These are phyloP conservation scores for Nakaseomyces bracarensis DNA, from an alignment of 1,139 yeast genomes.

Conservation along the genomic window DNA sequence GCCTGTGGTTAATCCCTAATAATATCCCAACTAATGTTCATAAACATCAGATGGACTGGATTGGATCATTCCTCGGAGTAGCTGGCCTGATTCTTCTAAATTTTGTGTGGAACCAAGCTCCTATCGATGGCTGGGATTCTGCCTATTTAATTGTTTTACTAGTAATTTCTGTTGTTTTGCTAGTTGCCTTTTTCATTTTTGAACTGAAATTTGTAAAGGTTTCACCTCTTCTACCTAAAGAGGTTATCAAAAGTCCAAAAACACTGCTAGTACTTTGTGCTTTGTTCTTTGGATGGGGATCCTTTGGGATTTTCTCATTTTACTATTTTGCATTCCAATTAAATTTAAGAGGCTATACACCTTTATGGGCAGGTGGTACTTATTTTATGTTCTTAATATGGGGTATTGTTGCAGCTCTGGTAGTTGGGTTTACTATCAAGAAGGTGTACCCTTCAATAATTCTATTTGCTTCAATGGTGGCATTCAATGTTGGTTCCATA, in stretches of 20 bases:
- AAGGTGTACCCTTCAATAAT: conserved; percentile 40
- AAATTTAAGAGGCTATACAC: conserved; percentile 39
- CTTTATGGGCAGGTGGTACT: conserved; percentile 39
- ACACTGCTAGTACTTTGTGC: conserved; percentile 32
- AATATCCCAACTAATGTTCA: conserved; percentile 22
- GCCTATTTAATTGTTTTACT: conserved; percentile 42
- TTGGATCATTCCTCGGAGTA: conserved; percentile 43
- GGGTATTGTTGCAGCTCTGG: conserved; percentile 42
- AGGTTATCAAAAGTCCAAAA: conserved; percentile 34
- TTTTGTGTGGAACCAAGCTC: conserved; percentile 50
- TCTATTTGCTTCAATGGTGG: conserved; percentile 38
- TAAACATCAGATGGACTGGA: conserved; percentile 35
- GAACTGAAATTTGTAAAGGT: conserved; percentile 25
- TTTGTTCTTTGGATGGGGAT: conserved; percentile 47
- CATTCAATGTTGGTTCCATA: conserved; percentile 42
- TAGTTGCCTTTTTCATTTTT: conserved; percentile 30
- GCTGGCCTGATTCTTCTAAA: conserved; percentile 42
- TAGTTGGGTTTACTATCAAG: conserved; percentile 38
- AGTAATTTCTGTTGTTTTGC: conserved; percentile 36
- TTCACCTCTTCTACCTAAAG: conserved; percentile 42
- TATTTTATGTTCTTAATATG: conserved; percentile 41
- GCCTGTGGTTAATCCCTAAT: conserved; percentile 36
- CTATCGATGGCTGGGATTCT: conserved; percentile 43
- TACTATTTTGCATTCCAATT: conserved; percentile 35
- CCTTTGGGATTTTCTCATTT: conserved; percentile 46